Base-by-base conservation (phyloP, 176 grass and related monocot species). In the Musa troglodytarum region DNA sequence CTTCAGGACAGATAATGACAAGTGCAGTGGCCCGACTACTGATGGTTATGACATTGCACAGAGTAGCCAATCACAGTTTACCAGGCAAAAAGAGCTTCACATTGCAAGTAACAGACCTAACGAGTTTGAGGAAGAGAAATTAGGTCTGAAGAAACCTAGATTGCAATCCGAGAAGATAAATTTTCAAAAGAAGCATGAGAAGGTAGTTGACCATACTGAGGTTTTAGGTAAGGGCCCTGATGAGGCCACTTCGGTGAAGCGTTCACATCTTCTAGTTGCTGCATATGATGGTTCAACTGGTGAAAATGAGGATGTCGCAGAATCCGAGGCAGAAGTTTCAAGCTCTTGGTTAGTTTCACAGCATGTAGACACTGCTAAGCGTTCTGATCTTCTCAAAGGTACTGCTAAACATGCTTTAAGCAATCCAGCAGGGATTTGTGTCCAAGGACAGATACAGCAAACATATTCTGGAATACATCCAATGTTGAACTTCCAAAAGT, bases 291-390 rank as follows among this genome's bases (percentile, higher is more conserved):
- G 90, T 79, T 99, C 88, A 26, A 87, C 89, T n/a, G 90, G 90
- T 80, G 95, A 99, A 87, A 99, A 99, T 76, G 95, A 99, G 67
- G 95, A 90, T 79, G 90, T 91, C 63, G 88, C 82, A 21, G 95
- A 99, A 51, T 91, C 90, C 21, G 90, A 94, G 79, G 90, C 88
- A 11, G 95, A 99, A 85, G 95, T 86, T 19, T 99, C 90, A 25
- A 99, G 87, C 73, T 94, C 86, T 76, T 93, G 87, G 86, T 80
- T 88, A 81, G 95, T 89, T 82, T 86, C 88, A 17, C 91, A 99
- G 77, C 80, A 74, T 69, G 86, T 85, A 65, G 77, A 85, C 75
- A 83, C 50, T 77, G 77, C 82, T 72, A 91, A 88, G 83, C 76
- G 78, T 12, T 85, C 83, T 65, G 81, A 81, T 79, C 78, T 82